Evolutionary conservation across 257 asterid genomes (phyloP).

Genomic region (Capsicum pubescens): DNA sequence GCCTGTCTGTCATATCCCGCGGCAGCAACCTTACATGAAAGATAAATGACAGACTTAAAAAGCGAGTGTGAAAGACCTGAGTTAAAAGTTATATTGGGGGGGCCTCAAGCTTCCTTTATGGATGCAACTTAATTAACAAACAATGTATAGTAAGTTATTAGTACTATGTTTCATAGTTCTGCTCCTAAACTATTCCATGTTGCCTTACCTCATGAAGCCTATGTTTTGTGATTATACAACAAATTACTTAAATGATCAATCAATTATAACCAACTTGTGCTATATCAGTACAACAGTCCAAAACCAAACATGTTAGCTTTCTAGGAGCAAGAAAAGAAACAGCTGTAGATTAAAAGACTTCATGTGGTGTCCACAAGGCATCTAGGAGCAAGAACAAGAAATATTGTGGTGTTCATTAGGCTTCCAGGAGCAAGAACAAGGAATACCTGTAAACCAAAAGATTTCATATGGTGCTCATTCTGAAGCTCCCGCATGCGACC

Average conservation of each 20-base stretch:
- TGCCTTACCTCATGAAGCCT: slow-evolving; percentile 5
- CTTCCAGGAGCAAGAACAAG: slow-evolving; percentile 31
- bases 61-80: background rate
- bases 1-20: slow-evolving; percentile 92
- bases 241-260: background rate
- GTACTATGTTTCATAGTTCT: background rate
- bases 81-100: slow-evolving; percentile 15
- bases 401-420: slow-evolving; percentile 48
- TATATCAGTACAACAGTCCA: background rate
- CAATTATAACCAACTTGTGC: background rate
- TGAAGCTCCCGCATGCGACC: slow-evolving; percentile 95
- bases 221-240: background rate
- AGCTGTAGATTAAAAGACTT: slow-evolving; percentile 85
- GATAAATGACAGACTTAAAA: slow-evolving; percentile 28
- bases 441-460: slow-evolving; percentile 86
- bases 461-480: slow-evolving; percentile 80
- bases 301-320: background rate
- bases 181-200: background rate
- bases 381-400: slow-evolving; percentile 33
- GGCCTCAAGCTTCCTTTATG: background rate
- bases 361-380: slow-evolving; percentile 59
- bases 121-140: slow-evolving; percentile 6
- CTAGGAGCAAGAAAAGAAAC: slow-evolving; percentile 35
- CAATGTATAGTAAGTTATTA: background rate
- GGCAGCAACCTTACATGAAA: slow-evolving; percentile 73